phyloP scores from a whole-genome alignment of 805 yeast species.

The Kazachstania kunashirensis region DNA sequence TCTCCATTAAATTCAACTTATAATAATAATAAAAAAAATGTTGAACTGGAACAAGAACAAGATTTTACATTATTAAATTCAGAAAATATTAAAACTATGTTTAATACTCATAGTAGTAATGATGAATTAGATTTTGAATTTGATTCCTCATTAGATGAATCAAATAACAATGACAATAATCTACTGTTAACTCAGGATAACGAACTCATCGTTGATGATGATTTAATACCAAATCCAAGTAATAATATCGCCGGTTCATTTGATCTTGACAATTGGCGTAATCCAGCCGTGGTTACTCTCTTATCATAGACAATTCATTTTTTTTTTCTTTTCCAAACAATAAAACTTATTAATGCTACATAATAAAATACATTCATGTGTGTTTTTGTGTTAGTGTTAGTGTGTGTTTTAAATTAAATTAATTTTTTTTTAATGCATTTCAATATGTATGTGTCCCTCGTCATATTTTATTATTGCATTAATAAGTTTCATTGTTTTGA shows the following conservation, averaged over 20 bases:
- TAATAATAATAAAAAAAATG: not conserved
- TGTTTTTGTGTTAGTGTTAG: no score
- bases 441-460: no score
- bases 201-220: not conserved
- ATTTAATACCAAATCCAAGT: conserved; percentile 1
- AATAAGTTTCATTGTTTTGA: no score
- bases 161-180: not conserved
- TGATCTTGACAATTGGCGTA: conserved; percentile 36
- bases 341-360: no score
- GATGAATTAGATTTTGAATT: no score
- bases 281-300: conserved; percentile 36
- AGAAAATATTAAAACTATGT: not conserved
- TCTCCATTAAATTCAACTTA: not conserved
- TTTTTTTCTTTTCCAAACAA: not conserved
- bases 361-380: no score
- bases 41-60: not conserved
- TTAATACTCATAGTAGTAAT: not conserved
- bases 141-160: no score
- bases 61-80: not conserved
- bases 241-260: conserved; percentile 19
- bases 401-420: no score
- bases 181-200: not conserved
- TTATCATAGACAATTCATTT: not conserved
- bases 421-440: no score
- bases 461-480: no score